Evolutionary conservation across 2,329 filamentous ascomycete species (phyloP).

Genomic region (Geosmithia morbida): DNA sequence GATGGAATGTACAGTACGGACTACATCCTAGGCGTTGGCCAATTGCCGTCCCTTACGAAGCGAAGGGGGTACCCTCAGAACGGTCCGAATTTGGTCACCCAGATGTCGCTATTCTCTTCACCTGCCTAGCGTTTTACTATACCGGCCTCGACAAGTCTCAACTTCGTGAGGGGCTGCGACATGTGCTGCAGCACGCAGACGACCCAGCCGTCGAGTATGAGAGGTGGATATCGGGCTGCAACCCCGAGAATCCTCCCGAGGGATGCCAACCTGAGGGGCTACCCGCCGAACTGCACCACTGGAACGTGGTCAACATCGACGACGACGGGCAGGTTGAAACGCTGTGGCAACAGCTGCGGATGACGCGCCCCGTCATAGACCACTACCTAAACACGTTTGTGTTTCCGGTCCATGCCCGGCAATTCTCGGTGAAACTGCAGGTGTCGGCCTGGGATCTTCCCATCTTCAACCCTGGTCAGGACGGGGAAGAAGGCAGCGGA

Average conservation of each 20-base stretch:
- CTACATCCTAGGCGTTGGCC: constrained; percentile 27
- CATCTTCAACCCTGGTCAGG: not conserved
- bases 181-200: constrained; percentile 31
- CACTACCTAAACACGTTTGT: constrained; percentile 46
- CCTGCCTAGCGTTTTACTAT: constrained; percentile 41
- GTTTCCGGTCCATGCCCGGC: constrained; percentile 46
- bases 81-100: constrained; percentile 49
- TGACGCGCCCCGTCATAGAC: constrained; percentile 37
- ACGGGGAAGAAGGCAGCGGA: not conserved
- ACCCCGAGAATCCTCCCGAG: too few relatives aligned
- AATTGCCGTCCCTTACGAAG: constrained; percentile 43
- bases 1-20: constrained; percentile 54
- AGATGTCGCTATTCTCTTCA: constrained; percentile 41
- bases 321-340: constrained; percentile 18
- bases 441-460: constrained; percentile 53
- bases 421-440: constrained; percentile 50
- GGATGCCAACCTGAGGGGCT: too few relatives aligned
- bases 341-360: constrained; percentile 17
- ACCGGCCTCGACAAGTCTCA: constrained; percentile 36
- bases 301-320: constrained; percentile 41
- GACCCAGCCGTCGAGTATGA: constrained; percentile 36
- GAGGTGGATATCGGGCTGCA: constrained; percentile 23
- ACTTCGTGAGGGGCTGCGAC: constrained; percentile 28
- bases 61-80: constrained; percentile 40
- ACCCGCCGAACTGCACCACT: constrained; percentile 18